Percentiles rank a stretch among this genome's conserved stretches.
Evolutionary conservation across 1,284 basidiomycete species (phyloP).

Genomic region (Puccinia horiana): DNA sequence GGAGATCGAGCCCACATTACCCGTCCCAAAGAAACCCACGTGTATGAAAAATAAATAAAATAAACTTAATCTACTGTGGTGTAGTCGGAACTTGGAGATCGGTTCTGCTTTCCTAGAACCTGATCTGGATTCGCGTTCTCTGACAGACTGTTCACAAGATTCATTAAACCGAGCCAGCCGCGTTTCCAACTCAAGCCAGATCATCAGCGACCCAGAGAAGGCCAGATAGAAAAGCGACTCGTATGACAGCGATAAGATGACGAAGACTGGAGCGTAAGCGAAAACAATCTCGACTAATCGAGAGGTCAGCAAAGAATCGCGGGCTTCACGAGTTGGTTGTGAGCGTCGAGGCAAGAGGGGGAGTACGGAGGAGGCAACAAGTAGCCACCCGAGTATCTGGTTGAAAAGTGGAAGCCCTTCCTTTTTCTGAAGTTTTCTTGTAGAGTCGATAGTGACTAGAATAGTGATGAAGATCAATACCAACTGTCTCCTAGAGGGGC

Average conservation of each 20-base stretch:
- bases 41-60: slow-evolving; percentile 86
- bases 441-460: slow-evolving; percentile 66
- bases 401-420: slow-evolving; percentile 68
- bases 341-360: slow-evolving; percentile 34
- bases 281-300: slow-evolving; percentile 52
- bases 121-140: not conserved
- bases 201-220: slow-evolving; percentile 67
- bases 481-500: slow-evolving; percentile 53
- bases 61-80: slow-evolving; percentile 73
- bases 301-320: slow-evolving; percentile 6
- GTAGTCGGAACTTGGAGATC: slow-evolving; percentile 61
- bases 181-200: slow-evolving; percentile 73
- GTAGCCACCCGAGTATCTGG: slow-evolving; percentile 69
- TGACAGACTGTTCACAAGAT: not conserved
- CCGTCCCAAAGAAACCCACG: slow-evolving; percentile 82
- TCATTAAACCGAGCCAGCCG: slow-evolving; percentile 54
- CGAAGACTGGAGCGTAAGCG: slow-evolving; percentile 74
- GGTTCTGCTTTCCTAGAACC: not conserved
- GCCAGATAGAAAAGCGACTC: slow-evolving; percentile 78
- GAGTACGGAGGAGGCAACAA: slow-evolving; percentile 55
- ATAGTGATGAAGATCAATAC: slow-evolving; percentile 64
- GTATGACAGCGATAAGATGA: slow-evolving; percentile 77
- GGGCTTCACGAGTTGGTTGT: not conserved
- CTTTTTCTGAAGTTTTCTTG: slow-evolving; percentile 67
- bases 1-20: slow-evolving; percentile 64